Evolutionary conservation across 2,329 filamentous ascomycete species (phyloP).

Genomic region (Aspergillus sp.): DNA sequence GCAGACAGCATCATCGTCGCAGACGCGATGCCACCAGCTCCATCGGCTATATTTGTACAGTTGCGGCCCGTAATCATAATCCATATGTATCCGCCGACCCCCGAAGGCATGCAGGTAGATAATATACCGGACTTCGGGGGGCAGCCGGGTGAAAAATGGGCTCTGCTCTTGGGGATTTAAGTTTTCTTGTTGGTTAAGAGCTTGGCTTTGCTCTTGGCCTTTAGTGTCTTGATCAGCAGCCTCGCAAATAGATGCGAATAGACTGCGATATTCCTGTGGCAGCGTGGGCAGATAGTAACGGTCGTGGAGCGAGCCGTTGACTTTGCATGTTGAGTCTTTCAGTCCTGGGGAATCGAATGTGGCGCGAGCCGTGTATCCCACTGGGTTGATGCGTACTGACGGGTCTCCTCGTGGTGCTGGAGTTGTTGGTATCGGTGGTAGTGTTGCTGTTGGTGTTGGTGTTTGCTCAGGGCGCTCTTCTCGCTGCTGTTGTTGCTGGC

Average conservation of each 20-base stretch:
- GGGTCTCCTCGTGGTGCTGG: background rate
- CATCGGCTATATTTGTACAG: background rate
- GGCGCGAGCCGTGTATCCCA: conserved; percentile 7
- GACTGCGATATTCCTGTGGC: background rate
- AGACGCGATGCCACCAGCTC: conserved; percentile 14
- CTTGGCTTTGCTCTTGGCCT: background rate
- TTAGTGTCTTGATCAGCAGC: too few species aligned
- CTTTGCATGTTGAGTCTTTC: background rate
- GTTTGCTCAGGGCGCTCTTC: background rate
- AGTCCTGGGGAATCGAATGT: conserved; percentile 5
- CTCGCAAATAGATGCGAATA: background rate
- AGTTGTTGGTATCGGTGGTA: background rate
- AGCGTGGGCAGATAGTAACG: background rate
- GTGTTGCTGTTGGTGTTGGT: background rate
- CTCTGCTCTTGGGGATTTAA: conserved; percentile 4
- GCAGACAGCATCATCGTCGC: conserved; percentile 9
- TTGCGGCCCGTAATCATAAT: conserved; percentile 2
- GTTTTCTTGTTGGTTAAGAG: background rate
- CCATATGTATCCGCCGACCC: conserved; percentile 8
- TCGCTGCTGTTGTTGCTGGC: background rate
- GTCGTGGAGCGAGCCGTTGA: background rate
- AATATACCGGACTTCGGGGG: conserved; percentile 6
- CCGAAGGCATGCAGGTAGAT: conserved; percentile 8
- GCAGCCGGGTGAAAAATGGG: conserved; percentile 2
- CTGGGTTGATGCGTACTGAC: background rate